Conservation (phyloP, 2,329 filamentous ascomycete genomes). For the Venturia asperata region DNA sequence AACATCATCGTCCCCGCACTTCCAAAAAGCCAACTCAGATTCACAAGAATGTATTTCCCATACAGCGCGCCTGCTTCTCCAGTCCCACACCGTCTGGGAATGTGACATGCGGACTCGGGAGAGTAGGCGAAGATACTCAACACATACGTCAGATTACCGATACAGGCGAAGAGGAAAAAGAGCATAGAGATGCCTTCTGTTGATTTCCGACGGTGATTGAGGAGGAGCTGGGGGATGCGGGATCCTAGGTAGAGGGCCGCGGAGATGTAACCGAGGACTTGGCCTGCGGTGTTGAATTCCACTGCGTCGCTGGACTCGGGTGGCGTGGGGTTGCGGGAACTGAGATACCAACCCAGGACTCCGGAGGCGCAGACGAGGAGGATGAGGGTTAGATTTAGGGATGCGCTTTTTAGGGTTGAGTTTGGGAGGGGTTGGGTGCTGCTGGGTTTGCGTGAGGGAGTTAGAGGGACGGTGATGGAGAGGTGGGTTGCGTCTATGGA, state of each 20-base stretch:
- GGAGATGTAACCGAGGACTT: constrained; percentile 90
- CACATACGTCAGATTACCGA: constrained; percentile 91
- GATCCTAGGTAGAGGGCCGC: constrained; percentile 83
- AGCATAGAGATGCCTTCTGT: constrained; percentile 90
- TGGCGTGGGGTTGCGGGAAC: constrained; percentile 37
- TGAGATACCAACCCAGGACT: constrained; percentile 77
- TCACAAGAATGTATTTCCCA: constrained; percentile 76
- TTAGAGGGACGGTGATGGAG: constrained; percentile 75
- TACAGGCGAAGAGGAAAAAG: constrained; percentile 93
- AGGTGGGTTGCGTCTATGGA: constrained; percentile 52
- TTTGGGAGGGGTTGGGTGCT: constrained; percentile 19
- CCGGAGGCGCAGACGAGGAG: constrained; percentile 74
- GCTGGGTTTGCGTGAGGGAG: constrained; percentile 37
- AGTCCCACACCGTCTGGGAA: constrained; percentile 45
- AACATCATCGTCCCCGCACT: constrained; percentile 81
- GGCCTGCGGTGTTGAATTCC: constrained; percentile 68
- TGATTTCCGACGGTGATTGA: constrained; percentile 88
- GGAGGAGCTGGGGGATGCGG: constrained; percentile 78
- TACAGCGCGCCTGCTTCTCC: constrained; percentile 65
- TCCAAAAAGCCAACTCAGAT: constrained; percentile 82
- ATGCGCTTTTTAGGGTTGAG: constrained; percentile 46
- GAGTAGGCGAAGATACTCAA: constrained; percentile 87
- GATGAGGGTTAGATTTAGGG: constrained; percentile 71
- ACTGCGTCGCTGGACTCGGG: constrained; percentile 39
- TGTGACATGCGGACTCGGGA: constrained; percentile 53